Evolutionary conservation across 441 rosid species (phyloP), one percentile per base, ranked within the genome.

Genomic region (Brassica balearica): DNA sequence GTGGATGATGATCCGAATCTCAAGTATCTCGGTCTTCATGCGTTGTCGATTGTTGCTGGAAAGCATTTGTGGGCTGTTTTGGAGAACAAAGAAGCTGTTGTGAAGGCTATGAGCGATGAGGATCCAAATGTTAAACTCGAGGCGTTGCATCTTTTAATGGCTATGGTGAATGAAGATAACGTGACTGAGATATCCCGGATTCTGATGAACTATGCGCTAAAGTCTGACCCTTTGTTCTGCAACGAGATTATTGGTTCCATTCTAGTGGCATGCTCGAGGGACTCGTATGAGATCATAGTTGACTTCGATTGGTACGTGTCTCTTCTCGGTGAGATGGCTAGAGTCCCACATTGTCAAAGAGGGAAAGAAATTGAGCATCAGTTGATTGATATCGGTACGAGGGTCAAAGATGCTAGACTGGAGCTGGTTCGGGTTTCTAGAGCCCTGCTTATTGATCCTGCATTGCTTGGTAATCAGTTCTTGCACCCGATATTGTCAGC

Each of bases 251-350:
- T 95, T 60, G 89, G 86, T 74, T 92, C 96, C 38, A 82, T 95
- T 76, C 85, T 95, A 72, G 81, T 87, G 1, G 86, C 91, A 25
- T 95, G 98, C 79, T 79, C 82, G 46, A 81, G 83, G 79, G 90
- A 92, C 78, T 68, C 91, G 2, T 93, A 91, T 72, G 98, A 91
- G 80, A 87, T 92, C 61, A 72, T 95, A 23, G 80, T 85, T 68
- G 98, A 95, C 77, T 95, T 95, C 81, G 95, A 92, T 81, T 93
- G 97, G 98, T 95, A 93, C 80, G 87, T 85, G 29, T 88, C 89
- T 36, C 93, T 93, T 84, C 97, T 95, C 12, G 91, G 95, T 56
- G 99, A 95, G 68, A 92, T 93, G 87, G 83, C 96, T 6, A 89
- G 95, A 86, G 84, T 90, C 75, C 92, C 95, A 3, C 90, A 93